Evolutionary conservation across 805 yeast species (phyloP).

Genomic region (Candida loeiensis): DNA sequence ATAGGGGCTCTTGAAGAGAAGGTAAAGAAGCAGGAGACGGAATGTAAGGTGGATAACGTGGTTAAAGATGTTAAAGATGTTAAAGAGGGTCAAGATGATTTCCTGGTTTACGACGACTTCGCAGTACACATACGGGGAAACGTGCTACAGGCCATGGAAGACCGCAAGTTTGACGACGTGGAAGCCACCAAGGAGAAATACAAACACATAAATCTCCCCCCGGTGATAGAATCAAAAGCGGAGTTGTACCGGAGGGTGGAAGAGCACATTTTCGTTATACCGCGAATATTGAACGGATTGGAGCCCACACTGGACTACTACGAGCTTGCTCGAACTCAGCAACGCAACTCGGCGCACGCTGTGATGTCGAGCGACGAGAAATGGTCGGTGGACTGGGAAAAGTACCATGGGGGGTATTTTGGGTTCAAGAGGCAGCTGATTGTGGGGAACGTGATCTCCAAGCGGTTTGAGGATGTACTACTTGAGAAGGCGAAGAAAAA

Average conservation of each 20-base stretch:
- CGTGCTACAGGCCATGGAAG: slow-evolving; percentile 15
- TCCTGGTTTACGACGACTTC: slow-evolving; percentile 11
- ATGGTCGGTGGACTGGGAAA: slow-evolving; percentile 41
- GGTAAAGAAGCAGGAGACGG: not conserved
- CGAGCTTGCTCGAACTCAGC: slow-evolving; percentile 43
- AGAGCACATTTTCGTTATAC: slow-evolving; percentile 31
- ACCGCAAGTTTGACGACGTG: slow-evolving; percentile 12
- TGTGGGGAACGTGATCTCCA: slow-evolving; percentile 44
- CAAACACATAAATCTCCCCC: slow-evolving; percentile 18
- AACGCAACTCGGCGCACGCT: slow-evolving; percentile 35
- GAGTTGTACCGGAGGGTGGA: slow-evolving; percentile 27
- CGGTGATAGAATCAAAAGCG: slow-evolving; percentile 26
- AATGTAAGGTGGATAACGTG: too few relatives aligned
- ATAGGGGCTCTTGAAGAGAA: slow-evolving; percentile 5
- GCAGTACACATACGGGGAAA: slow-evolving; percentile 12
- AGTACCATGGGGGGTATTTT: slow-evolving; percentile 55
- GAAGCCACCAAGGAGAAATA: slow-evolving; percentile 15
- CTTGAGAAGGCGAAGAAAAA: slow-evolving; percentile 26
- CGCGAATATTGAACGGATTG: slow-evolving; percentile 42
- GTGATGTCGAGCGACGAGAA: slow-evolving; percentile 47
- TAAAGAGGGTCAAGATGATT: too few relatives aligned
- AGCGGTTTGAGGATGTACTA: slow-evolving; percentile 28
- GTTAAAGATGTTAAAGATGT: too few relatives aligned
- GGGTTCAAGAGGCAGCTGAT: slow-evolving; percentile 56
- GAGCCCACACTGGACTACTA: slow-evolving; percentile 46